A percentile compares a stretch with the other conserved stretches of the same genome.
These are phyloP conservation scores for Phaffomyces opuntiae DNA, from an alignment of 805 yeast genomes.

Conservation along the genomic window DNA sequence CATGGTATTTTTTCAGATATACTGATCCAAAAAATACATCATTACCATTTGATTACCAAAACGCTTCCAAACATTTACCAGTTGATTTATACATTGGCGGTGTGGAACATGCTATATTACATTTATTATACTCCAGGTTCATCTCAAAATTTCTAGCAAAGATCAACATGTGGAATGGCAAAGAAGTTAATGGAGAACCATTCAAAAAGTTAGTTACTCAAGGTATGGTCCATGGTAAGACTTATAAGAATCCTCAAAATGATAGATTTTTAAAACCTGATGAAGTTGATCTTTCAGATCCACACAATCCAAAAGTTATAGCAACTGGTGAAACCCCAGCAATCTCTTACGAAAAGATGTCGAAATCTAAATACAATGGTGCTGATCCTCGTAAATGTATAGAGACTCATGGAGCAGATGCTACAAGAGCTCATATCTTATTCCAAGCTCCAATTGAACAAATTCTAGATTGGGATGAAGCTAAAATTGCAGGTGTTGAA, in stretches of 20 bases:
- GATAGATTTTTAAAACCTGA: slow-evolving; percentile 76
- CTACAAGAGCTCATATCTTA: slow-evolving; percentile 85
- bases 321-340: slow-evolving; percentile 45
- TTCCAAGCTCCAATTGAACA: slow-evolving; percentile 89
- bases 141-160: slow-evolving; percentile 70
- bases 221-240: slow-evolving; percentile 97
- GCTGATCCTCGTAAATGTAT: slow-evolving; percentile 84
- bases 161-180: slow-evolving; percentile 64
- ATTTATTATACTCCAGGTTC: slow-evolving; percentile 80
- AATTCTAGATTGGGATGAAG: slow-evolving; percentile 83
- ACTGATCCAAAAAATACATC: slow-evolving; percentile 60
- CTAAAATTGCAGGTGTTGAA: slow-evolving; percentile 77
- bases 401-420: slow-evolving; percentile 78
- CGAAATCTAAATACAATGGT: slow-evolving; percentile 92
- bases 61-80: slow-evolving; percentile 55
- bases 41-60: slow-evolving; percentile 45
- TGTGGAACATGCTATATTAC: slow-evolving; percentile 93
- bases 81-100: slow-evolving; percentile 94
- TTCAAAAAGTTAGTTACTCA: slow-evolving; percentile 76
- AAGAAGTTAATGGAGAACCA: slow-evolving; percentile 63
- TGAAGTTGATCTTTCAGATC: slow-evolving; percentile 47
- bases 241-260: slow-evolving; percentile 62
- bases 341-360: slow-evolving; percentile 83
- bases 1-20: slow-evolving; percentile 91
- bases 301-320: slow-evolving; percentile 37